phyloP scores from a whole-genome alignment of 2,329 filamentous ascomycete genomes.

The Rutstroemia sydowiana region DNA sequence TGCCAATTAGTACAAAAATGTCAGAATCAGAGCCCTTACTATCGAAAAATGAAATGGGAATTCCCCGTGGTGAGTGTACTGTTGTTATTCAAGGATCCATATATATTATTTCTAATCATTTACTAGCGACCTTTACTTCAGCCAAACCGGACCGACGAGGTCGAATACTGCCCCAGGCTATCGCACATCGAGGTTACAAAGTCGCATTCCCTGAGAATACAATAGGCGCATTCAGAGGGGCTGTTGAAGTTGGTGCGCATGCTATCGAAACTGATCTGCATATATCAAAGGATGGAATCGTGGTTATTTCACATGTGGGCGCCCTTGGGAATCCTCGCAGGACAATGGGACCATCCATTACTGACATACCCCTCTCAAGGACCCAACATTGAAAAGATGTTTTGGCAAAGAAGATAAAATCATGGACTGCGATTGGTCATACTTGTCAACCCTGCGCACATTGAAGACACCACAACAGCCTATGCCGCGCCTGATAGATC shows the following conservation, averaged over 20 bases:
- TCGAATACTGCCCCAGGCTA: slow-evolving; percentile 51
- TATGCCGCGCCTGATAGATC: slow-evolving; percentile 67
- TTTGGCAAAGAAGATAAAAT: slow-evolving; percentile 70
- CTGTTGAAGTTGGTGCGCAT: slow-evolving; percentile 66
- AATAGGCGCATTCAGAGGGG: slow-evolving; percentile 68
- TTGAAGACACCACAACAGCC: slow-evolving; percentile 57
- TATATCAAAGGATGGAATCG: slow-evolving; percentile 71
- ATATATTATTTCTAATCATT: slow-evolving; percentile 1
- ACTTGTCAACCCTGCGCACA: slow-evolving; percentile 63
- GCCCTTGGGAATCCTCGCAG: too few relatives aligned
- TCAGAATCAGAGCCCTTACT: slow-evolving; percentile 7
- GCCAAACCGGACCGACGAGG: slow-evolving; percentile 20
- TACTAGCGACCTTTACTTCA: slow-evolving; percentile 23
- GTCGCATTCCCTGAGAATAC: slow-evolving; percentile 78
- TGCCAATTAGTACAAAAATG: neutral
- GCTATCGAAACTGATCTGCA: slow-evolving; percentile 87
- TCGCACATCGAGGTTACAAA: slow-evolving; percentile 76
- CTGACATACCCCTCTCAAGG: slow-evolving; percentile 50
- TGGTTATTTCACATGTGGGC: slow-evolving; percentile 78
- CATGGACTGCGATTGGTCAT: slow-evolving; percentile 68
- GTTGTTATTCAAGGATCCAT: slow-evolving; percentile 1
- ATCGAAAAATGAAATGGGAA: slow-evolving; percentile 9
- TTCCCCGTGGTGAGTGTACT: slow-evolving; percentile 3
- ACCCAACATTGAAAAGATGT: slow-evolving; percentile 70
- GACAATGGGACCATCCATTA: too few relatives aligned